Conservation (phyloP, 768 basidiomycete genomes). For the Rhizopogon roseolus region DNA sequence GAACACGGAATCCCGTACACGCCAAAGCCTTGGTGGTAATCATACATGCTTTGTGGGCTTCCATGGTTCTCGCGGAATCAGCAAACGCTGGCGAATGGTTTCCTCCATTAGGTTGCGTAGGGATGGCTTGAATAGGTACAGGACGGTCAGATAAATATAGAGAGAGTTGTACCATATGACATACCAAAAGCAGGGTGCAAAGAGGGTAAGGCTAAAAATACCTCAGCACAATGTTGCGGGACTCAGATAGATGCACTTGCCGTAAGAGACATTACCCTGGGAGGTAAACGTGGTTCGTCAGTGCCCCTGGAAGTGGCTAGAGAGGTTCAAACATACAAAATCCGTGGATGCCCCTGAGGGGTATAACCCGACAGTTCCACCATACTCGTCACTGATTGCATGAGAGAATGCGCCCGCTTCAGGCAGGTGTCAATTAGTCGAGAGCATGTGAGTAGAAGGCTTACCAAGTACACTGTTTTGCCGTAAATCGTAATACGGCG, state of each 20-base stretch:
- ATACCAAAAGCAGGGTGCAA: slow-evolving; percentile 62
- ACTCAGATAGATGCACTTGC: slow-evolving; percentile 31
- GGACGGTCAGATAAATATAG: slow-evolving; percentile 22
- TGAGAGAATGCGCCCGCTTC: slow-evolving; percentile 52
- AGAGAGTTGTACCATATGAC: slow-evolving; percentile 8
- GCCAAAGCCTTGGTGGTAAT: slow-evolving; percentile 57
- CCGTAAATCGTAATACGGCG: slow-evolving; percentile 50
- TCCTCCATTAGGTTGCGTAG: slow-evolving; percentile 64
- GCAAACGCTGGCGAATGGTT: slow-evolving; percentile 74
- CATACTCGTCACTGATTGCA: slow-evolving; percentile 40
- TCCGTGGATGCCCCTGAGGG: slow-evolving; percentile 65
- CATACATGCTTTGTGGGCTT: slow-evolving; percentile 62
- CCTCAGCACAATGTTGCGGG: slow-evolving; percentile 11
- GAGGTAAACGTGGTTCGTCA: slow-evolving; percentile 12
- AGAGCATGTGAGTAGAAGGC: slow-evolving; percentile 9
- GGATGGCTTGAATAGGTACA: slow-evolving; percentile 47
- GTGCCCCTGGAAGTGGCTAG: neutral
- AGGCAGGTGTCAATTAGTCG: slow-evolving; percentile 2
- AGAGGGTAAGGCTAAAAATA: slow-evolving; percentile 47
- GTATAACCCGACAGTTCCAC: slow-evolving; percentile 28
- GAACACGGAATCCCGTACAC: slow-evolving; percentile 51
- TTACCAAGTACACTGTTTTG: slow-evolving; percentile 56
- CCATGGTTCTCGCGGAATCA: slow-evolving; percentile 48
- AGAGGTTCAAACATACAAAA: slow-evolving; percentile 49
- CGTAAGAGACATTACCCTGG: slow-evolving; percentile 73